Percentiles rank a stretch among this genome's conserved stretches.
phyloP scores from a whole-genome alignment of 169 alveolate genomes.

The Cyclospora cayetanensis region DNA sequence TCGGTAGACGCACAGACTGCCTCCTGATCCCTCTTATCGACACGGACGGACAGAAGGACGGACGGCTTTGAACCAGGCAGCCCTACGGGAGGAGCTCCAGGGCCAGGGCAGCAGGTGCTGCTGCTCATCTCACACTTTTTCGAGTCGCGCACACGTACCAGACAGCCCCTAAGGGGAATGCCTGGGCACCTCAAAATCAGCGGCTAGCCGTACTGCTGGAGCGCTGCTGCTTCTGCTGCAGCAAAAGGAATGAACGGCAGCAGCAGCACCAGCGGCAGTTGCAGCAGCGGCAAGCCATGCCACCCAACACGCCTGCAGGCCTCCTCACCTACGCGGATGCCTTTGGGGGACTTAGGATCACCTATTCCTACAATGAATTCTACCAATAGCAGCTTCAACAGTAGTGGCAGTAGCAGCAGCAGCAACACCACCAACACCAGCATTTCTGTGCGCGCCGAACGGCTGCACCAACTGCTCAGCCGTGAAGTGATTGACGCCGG shows the following conservation, averaged over 20 bases:
- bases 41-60: too few relatives aligned
- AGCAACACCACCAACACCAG: background rate
- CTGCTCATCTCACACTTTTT: too few relatives aligned
- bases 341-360: constrained; percentile 16
- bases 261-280: constrained; percentile 14
- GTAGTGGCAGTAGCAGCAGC: constrained; percentile 4
- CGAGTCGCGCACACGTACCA: too few relatives aligned
- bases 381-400: background rate
- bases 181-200: background rate
- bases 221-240: constrained; percentile 10
- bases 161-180: background rate
- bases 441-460: background rate
- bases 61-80: too few relatives aligned
- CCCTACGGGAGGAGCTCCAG: too few relatives aligned
- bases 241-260: constrained; percentile 17
- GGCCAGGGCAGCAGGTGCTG: too few relatives aligned
- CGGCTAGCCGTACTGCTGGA: constrained; percentile 20
- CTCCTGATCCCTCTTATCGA: too few relatives aligned
- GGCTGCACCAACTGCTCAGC: constrained; percentile 5
- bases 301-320: constrained; percentile 5
- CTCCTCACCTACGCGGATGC: constrained; percentile 31
- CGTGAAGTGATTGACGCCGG: constrained; percentile 5
- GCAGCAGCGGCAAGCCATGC: constrained; percentile 41
- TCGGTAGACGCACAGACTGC: too few relatives aligned
- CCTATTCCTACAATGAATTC: background rate